Base-by-base conservation (phyloP, 228 moss, liverwort and hornwort genomes). In the Sphagnum fallax region DNA sequence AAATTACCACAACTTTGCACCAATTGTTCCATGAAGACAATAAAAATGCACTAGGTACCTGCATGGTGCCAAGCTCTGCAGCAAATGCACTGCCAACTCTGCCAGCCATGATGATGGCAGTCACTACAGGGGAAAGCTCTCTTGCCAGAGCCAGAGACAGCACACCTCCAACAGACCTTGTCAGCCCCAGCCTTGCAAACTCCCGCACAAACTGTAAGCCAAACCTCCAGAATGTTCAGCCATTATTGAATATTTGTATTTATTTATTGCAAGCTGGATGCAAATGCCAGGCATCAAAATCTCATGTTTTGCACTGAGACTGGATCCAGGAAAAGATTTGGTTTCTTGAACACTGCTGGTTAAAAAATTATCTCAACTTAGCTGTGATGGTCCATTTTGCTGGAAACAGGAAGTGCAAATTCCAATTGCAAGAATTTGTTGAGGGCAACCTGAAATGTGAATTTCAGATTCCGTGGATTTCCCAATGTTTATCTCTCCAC, bases 1-100 rank as follows among this genome's bases (percentile, higher is more conserved):
- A 8, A 55, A 12, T 55, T 8, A 55, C 55, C 1, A 55, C 9
- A 55, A 55, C 55, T 55, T 8, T 55, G 55, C 55, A 55, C 55
- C 55, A 8, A 12, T 55, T 12, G 8, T 55, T 55, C 9, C 12
- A 12, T 8, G 55, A 12, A 55, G 12, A 12, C 55, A 55, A 55
- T 8, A 8, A 8, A 55, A 55, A 12, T 8, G 55, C 9, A 55
- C 12, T 16, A 68, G 53, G 70, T 70, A 95, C 95, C 88, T 98
- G 98, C 98, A 98, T 98, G 8, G 98, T 98, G 72, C 98, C 98
- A 60, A 98, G 94, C 82, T 98, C 98, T 16, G 98, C 98, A 75
- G 94, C 98, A 73, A 98, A 98, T 64, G 98, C 98, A 79, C 98
- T 98, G 72, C 98, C 98, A 75, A 98, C 94, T 76, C 98, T 83